phyloP scores from a whole-genome alignment of 1,139 yeast genomes.

The Candida glucosophila region DNA sequence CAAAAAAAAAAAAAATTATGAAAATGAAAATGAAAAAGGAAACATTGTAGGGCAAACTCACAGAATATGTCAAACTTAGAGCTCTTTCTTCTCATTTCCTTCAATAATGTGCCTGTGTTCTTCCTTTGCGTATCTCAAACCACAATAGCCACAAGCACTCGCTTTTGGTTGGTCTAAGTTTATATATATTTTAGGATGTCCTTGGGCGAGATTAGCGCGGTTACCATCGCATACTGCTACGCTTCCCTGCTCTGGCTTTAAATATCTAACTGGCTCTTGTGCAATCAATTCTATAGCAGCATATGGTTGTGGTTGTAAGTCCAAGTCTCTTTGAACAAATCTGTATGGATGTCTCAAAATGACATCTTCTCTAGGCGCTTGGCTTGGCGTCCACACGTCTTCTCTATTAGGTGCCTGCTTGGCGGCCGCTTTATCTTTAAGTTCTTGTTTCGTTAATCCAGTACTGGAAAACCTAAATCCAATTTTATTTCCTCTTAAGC shows the following conservation, averaged over 20 bases:
- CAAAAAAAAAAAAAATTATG: too few species aligned
- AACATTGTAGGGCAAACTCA: too few species aligned
- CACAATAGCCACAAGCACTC: conserved; percentile 75
- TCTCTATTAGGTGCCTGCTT: conserved; percentile 72
- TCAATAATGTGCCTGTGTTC: conserved; percentile 34
- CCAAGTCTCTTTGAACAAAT: conserved; percentile 64
- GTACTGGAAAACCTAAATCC: conserved; percentile 13
- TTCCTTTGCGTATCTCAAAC: conserved; percentile 54
- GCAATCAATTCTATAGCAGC: conserved; percentile 83
- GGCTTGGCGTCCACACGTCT: conserved; percentile 64
- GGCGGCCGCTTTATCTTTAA: conserved; percentile 24
- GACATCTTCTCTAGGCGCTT: conserved; percentile 53
- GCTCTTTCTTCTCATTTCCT: conserved; percentile 1
- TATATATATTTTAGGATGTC: conserved; percentile 80
- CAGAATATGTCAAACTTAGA: too few species aligned
- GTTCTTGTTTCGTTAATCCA: conserved; percentile 31
- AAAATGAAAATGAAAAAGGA: too few species aligned
- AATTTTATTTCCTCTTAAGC: neutral
- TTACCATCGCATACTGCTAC: conserved; percentile 84
- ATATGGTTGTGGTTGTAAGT: conserved; percentile 66
- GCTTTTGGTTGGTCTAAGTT: conserved; percentile 71
- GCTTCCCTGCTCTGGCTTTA: conserved; percentile 40
- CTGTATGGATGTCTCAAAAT: conserved; percentile 49
- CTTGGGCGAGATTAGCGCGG: conserved; percentile 58
- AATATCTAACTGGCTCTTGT: conserved; percentile 60